Evolutionary conservation across 2,329 filamentous ascomycete species (phyloP).

Genomic region (Fusarium transvaalense): DNA sequence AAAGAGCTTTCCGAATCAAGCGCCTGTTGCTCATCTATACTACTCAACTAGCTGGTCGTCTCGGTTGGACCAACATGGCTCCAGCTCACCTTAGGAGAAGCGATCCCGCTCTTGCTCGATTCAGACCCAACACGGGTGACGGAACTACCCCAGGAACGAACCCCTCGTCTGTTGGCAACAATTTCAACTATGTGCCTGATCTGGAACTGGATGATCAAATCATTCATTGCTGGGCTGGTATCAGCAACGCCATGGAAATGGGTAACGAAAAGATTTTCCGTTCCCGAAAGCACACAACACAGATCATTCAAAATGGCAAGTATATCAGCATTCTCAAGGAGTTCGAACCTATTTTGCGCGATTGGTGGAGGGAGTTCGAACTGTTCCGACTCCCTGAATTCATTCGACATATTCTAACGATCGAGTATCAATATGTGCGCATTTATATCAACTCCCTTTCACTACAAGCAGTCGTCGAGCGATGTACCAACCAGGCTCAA

Average conservation of each 20-base stretch:
- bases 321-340: constrained; percentile 86
- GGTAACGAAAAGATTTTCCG: constrained; percentile 91
- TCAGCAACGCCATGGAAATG: constrained; percentile 91
- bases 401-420: constrained; percentile 82
- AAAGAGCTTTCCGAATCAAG: constrained; percentile 84
- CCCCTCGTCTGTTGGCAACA: constrained; percentile 66
- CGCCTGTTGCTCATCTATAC: constrained; percentile 90
- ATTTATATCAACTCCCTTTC: constrained; percentile 96
- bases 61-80: constrained; percentile 95
- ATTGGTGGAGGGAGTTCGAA: constrained; percentile 88
- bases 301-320: constrained; percentile 86
- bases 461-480: constrained; percentile 92
- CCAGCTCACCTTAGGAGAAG: constrained; percentile 73
- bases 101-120: constrained; percentile 67
- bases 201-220: constrained; percentile 76
- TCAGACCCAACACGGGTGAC: constrained; percentile 64
- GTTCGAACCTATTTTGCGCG: constrained; percentile 80
- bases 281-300: constrained; percentile 87
- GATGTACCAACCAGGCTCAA: constrained; percentile 81
- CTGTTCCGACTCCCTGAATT: constrained; percentile 76
- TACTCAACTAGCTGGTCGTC: constrained; percentile 90
- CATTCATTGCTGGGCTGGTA: constrained; percentile 91
- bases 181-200: constrained; percentile 75
- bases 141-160: constrained; percentile 72
- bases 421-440: constrained; percentile 95